Evolutionary conservation across 148 eudicot species (phyloP).

Genomic region (Rhododendron simsii): DNA sequence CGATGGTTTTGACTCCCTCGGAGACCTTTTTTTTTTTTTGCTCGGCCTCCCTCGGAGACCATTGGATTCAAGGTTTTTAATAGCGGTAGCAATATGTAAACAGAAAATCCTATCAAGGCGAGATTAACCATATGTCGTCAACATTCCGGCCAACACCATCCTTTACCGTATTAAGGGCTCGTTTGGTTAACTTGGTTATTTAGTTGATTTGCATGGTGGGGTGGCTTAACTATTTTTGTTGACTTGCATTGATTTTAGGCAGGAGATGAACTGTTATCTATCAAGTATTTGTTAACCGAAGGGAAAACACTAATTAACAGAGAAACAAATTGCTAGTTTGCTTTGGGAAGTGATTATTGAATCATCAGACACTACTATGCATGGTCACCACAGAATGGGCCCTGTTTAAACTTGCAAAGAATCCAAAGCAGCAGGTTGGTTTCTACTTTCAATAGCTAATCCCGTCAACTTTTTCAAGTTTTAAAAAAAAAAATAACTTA

Average conservation of each 20-base stretch:
- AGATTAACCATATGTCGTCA: too few species aligned
- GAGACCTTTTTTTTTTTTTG: too few species aligned
- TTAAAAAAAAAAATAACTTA: background rate
- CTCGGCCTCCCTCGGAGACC: too few species aligned
- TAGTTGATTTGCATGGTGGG: background rate
- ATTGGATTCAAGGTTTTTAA: too few species aligned
- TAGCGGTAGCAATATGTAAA: too few species aligned
- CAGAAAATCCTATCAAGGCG: too few species aligned
- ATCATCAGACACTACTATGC: slow-evolving; percentile 78
- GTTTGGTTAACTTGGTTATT: too few species aligned
- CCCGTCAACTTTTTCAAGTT: background rate
- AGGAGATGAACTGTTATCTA: slow-evolving; percentile 58
- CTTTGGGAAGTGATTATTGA: slow-evolving; percentile 84
- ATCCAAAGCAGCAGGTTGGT: slow-evolving; percentile 66
- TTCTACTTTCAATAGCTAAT: background rate
- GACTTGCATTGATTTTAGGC: slow-evolving; percentile 13
- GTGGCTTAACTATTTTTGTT: background rate
- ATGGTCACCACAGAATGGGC: slow-evolving; percentile 87
- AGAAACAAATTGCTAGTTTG: slow-evolving; percentile 58
- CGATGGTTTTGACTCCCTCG: too few species aligned
- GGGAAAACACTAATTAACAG: slow-evolving; percentile 42
- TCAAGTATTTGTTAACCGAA: slow-evolving; percentile 54
- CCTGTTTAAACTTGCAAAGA: slow-evolving; percentile 74
- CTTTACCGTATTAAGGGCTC: too few species aligned
- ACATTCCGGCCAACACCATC: too few species aligned